Evolutionary conservation across 2,329 filamentous ascomycete genomes (phyloP).

Genomic region (Pseudogymnoascus pannorum): DNA sequence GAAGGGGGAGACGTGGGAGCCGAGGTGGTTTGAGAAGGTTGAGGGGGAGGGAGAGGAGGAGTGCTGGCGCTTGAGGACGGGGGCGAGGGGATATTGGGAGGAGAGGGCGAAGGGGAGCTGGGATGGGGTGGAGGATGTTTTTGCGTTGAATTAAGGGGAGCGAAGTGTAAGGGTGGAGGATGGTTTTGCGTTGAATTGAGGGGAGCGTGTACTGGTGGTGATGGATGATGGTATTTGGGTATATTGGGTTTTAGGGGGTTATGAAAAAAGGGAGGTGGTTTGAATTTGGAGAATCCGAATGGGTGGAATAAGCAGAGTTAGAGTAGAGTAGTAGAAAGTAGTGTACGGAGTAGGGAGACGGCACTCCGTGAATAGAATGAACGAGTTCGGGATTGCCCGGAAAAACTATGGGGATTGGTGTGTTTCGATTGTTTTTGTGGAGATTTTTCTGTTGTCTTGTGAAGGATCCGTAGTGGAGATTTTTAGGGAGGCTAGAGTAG

Average conservation of each 20-base stretch:
- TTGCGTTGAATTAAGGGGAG: slow-evolving; percentile 22
- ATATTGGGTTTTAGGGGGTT: background rate
- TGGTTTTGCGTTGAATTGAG: too few species aligned
- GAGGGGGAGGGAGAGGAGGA: slow-evolving; percentile 53
- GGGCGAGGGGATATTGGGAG: slow-evolving; percentile 92
- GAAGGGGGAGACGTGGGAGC: slow-evolving; percentile 61
- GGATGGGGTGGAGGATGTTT: slow-evolving; percentile 49
- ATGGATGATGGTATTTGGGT: background rate
- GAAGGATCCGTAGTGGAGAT: background rate
- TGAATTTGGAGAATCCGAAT: background rate
- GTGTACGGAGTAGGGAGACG: too few species aligned
- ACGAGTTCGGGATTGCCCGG: background rate
- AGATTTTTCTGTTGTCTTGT: background rate
- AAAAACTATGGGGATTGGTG: background rate
- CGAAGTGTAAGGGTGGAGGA: too few species aligned
- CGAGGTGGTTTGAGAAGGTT: slow-evolving; percentile 78
- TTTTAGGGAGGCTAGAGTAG: background rate
- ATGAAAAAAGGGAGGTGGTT: background rate
- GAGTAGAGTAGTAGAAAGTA: too few species aligned
- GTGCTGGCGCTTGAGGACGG: slow-evolving; percentile 67
- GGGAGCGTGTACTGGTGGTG: too few species aligned
- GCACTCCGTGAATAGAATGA: too few species aligned
- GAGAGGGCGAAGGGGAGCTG: slow-evolving; percentile 64
- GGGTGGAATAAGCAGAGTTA: too few species aligned
- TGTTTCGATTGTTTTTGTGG: too few species aligned